Percentiles rank a stretch among this genome's conserved stretches.
phyloP scores from a whole-genome alignment of 179 eudicot genomes.

The Monotropa hypopitys region DNA sequence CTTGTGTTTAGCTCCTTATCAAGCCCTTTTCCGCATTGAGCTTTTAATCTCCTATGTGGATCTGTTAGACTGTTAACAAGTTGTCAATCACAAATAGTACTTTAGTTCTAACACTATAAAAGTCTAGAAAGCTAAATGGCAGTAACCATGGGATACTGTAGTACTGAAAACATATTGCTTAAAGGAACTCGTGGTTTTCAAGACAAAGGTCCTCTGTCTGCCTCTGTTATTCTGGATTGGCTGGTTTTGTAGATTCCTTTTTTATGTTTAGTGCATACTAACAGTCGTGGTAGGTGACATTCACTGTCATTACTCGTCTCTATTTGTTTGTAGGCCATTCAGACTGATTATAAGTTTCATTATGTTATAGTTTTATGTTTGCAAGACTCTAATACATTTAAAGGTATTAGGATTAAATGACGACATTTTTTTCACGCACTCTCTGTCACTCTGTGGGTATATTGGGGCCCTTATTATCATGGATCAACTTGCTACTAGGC shows the following conservation, averaged over 20 bases:
- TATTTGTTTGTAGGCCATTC: background rate
- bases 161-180: background rate
- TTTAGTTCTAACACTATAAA: background rate
- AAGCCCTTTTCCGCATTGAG: background rate
- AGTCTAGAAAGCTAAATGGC: background rate
- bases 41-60: background rate
- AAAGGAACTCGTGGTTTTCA: background rate
- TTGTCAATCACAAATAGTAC: background rate
- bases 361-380: background rate
- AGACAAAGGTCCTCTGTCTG: background rate
- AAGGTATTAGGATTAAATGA: too few relatives aligned
- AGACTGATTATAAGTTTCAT: background rate
- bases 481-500: background rate
- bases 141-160: background rate
- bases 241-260: constrained; percentile 1
- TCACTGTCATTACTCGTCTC: background rate
- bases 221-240: background rate
- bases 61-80: background rate
- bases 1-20: background rate
- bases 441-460: too few relatives aligned
- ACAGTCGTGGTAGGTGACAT: background rate
- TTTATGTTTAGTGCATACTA: background rate
- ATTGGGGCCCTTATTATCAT: too few relatives aligned
- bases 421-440: too few relatives aligned
- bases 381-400: background rate